Conservation (phyloP, 129 eudicot genomes). For the Heracleum sosnowskyi region DNA sequence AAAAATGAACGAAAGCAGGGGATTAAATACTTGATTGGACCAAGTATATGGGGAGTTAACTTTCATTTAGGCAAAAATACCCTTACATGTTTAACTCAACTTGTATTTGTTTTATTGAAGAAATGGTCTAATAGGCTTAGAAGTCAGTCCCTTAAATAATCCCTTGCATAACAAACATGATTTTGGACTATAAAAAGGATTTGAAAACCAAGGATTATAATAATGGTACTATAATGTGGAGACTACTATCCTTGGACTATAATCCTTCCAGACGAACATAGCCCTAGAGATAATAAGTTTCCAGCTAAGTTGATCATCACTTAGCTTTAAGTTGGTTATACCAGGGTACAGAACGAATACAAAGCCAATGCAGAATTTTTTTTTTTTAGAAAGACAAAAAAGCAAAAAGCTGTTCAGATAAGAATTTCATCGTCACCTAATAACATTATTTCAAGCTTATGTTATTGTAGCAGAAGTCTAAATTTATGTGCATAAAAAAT, state of each 20-base stretch:
- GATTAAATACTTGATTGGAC: too few relatives aligned
- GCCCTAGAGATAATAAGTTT: too few relatives aligned
- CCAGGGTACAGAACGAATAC: not conserved
- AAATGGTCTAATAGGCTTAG: not conserved
- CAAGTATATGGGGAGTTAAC: too few relatives aligned
- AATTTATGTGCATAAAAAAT: not conserved
- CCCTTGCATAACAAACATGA: not conserved
- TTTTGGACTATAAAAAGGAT: too few relatives aligned
- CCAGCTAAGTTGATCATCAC: not conserved
- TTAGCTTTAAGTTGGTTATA: not conserved
- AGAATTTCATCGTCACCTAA: not conserved
- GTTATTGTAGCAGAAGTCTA: not conserved
- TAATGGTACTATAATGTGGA: not conserved
- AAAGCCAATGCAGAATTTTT: not conserved
- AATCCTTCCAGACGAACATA: too few relatives aligned
- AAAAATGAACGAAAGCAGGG: too few relatives aligned
- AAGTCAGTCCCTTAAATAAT: not conserved
- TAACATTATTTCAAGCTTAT: too few relatives aligned
- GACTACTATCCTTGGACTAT: too few relatives aligned
- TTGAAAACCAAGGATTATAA: not conserved
- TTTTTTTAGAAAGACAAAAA: too few relatives aligned
- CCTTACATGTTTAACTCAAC: not conserved
- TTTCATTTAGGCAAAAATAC: too few relatives aligned
- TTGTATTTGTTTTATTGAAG: too few relatives aligned
- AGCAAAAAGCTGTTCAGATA: not conserved